These are phyloP conservation scores for Escallonia herrerae DNA, from an alignment of 129 eudicot species.

Conservation along the genomic window DNA sequence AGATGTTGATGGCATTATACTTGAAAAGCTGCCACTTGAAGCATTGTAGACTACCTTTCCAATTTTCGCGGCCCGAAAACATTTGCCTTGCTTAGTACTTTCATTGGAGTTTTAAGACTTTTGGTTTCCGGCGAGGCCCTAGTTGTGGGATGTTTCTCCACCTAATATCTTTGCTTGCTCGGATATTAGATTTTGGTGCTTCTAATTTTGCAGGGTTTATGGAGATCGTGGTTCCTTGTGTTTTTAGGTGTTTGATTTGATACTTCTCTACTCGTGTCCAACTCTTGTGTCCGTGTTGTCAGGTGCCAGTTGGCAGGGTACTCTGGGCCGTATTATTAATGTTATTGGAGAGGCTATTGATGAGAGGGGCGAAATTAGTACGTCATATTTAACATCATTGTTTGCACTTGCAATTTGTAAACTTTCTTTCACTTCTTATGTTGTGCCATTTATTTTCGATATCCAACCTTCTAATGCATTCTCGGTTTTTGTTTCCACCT, in stretches of 20 bases:
- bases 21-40: too few species aligned
- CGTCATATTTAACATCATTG: slow-evolving; percentile 6
- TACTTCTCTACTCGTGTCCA: not conserved
- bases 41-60: too few species aligned
- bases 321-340: slow-evolving; percentile 95
- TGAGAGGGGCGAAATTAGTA: slow-evolving; percentile 70
- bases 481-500: slow-evolving; percentile 7
- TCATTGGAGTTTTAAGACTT: not conserved
- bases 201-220: not conserved
- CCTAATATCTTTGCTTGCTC: too few species aligned
- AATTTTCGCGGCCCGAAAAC: too few species aligned
- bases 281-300: slow-evolving; percentile 6
- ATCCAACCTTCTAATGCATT: not conserved
- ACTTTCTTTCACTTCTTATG: not conserved
- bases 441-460: not conserved
- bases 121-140: not conserved
- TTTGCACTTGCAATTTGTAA: not conserved
- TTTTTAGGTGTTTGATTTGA: not conserved
- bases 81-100: too few species aligned
- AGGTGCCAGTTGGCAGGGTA: slow-evolving; percentile 94
- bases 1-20: too few species aligned
- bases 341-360: slow-evolving; percentile 96
- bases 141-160: too few species aligned
- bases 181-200: too few species aligned
- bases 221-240: not conserved